Conservation (phyloP, 345 rosid genomes). For the Heritiera littoralis region DNA sequence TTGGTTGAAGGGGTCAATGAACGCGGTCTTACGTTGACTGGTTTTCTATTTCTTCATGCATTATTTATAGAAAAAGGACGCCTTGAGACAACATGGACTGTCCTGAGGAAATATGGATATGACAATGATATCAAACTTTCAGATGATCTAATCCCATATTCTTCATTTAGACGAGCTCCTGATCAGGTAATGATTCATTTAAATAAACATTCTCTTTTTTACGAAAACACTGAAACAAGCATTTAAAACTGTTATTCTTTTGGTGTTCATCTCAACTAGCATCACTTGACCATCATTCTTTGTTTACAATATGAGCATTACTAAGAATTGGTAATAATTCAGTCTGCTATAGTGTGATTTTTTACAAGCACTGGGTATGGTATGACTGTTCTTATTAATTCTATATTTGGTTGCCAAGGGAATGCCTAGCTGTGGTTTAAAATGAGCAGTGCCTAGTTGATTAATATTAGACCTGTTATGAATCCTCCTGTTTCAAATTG, state of each 20-base stretch:
- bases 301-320: neutral
- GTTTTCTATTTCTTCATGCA: constrained; percentile 96
- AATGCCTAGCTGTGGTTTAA: neutral
- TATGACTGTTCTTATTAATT: neutral
- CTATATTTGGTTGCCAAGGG: neutral
- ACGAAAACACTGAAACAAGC: neutral
- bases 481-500: neutral
- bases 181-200: constrained; percentile 66
- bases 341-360: neutral
- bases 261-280: neutral
- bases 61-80: constrained; percentile 97
- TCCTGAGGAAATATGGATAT: constrained; percentile 89
- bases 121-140: constrained; percentile 90
- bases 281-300: neutral
- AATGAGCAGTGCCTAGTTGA: neutral
- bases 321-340: neutral
- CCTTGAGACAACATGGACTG: constrained; percentile 98
- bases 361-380: neutral
- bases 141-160: constrained; percentile 73
- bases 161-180: constrained; percentile 64
- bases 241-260: neutral
- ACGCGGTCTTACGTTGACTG: constrained; percentile 87
- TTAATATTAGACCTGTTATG: neutral
- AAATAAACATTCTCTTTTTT: neutral
- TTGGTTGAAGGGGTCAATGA: constrained; percentile 90